Evolutionary conservation across 805 yeast genomes (phyloP), one percentile per base, ranked within the genome.

Genomic region (Candida yuanshanica): DNA sequence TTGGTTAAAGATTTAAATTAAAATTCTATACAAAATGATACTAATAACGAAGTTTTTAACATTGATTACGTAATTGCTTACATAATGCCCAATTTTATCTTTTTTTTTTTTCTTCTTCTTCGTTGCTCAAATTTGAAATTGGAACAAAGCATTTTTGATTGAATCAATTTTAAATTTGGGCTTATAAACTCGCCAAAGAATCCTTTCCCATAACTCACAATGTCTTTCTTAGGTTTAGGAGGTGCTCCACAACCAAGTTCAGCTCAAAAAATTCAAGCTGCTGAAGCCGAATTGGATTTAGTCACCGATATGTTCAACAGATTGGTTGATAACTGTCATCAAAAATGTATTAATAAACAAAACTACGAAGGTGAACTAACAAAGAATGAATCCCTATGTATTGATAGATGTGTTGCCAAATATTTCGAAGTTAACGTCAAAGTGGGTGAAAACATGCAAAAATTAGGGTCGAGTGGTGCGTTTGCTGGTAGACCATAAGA

Each of bases 301-400:
- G 96, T 91, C 54, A 90, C 97, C 31, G 96, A 93, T 54, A 89
- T 91, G 97, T 91, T 91, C 79, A 91, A 91, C 77, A 76, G 81
- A 57, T 72, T 90, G 56, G 95, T 89, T 20, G 90, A 83, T 56
- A 83, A 87, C 53, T 90, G 98, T 63, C 93, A 90, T 65, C 64
- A 69, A 52, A 90, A 90, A 69, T 90, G 98, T 70, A 83, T 89
- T 60, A 73, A 63, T 40, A 70, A 68, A 49, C 55, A 40, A 16
- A 21, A 68, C 39, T 90, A 89, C 68, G 90, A 86, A 40, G 83
- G 88, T 42, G 89, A 81, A 20, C 70, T 90, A 48, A 75, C 72
- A 66, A 86, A 84, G 69, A 79, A 72, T 53, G 97, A 90, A 68
- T 79, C 88, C 35, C 69, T 85, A 36, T 90, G 98, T 65, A 73